A percentile compares a stretch with the other conserved stretches of the same genome.
phyloP scores from a whole-genome alignment of 495 filamentous ascomycete genomes.

The Hypoxylon intermedium region DNA sequence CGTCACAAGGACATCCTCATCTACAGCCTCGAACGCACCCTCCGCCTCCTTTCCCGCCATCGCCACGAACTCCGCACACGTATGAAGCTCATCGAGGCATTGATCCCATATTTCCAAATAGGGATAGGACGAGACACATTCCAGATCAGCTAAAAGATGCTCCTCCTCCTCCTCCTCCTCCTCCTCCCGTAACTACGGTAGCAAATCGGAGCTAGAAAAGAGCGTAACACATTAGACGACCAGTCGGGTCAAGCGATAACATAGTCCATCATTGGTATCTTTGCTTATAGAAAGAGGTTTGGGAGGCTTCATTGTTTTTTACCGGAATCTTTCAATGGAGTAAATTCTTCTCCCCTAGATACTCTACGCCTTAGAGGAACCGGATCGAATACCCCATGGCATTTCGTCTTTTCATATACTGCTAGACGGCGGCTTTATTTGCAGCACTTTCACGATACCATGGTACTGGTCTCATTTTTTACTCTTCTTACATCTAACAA shows the following conservation, averaged over 20 bases:
- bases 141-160: conserved; percentile 35
- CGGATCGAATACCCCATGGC: conserved; percentile 31
- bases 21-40: conserved; percentile 41
- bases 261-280: conserved; percentile 15
- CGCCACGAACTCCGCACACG: conserved; percentile 31
- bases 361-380: conserved; percentile 16
- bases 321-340: conserved; percentile 4
- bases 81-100: conserved; percentile 37
- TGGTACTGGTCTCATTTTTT: conserved; percentile 18
- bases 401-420: conserved; percentile 20
- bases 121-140: conserved; percentile 42
- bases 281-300: conserved; percentile 19
- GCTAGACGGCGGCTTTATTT: conserved; percentile 33
- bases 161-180: too few species aligned
- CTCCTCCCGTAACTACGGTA: conserved; percentile 42
- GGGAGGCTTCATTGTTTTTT: conserved; percentile 20
- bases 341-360: conserved; percentile 8
- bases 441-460: conserved; percentile 6
- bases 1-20: conserved; percentile 28
- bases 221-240: conserved; percentile 25
- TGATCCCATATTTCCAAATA: conserved; percentile 43
- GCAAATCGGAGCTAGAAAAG: conserved; percentile 38
- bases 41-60: conserved; percentile 36
- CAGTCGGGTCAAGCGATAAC: conserved; percentile 16
- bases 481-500: conserved; percentile 5